Conservation (phyloP, 331 rosid genomes). For the Stylosanthes scabra region DNA sequence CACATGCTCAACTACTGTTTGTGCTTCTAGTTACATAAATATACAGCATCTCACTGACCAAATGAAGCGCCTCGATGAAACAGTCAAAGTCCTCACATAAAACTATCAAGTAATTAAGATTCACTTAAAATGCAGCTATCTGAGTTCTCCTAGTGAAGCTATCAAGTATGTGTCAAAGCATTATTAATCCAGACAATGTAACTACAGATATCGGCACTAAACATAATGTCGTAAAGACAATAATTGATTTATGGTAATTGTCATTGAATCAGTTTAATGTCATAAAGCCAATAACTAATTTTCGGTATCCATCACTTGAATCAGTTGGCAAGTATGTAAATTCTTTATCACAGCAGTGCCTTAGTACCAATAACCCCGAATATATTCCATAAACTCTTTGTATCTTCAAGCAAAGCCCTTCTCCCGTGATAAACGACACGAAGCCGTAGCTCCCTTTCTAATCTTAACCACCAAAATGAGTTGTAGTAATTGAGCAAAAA, state of each 20-base stretch:
- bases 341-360: not conserved
- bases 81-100: not conserved
- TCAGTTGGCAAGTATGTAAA: constrained; percentile 1
- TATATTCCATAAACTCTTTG: not conserved
- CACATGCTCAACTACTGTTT: not conserved
- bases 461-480: not conserved
- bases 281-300: not conserved
- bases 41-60: not conserved
- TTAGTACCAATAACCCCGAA: not conserved
- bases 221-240: not conserved
- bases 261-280: not conserved
- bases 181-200: not conserved
- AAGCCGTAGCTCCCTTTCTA: not conserved
- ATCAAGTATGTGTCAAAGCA: not conserved
- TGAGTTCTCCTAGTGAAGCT: constrained; percentile 3
- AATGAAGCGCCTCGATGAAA: constrained; percentile 11
- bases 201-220: not conserved
- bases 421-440: not conserved
- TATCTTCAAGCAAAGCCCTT: not conserved
- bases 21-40: not conserved
- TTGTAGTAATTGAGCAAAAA: not conserved
- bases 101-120: not conserved
- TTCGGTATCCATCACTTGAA: not conserved
- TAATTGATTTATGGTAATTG: not conserved
- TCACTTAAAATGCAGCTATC: not conserved